phyloP scores from a whole-genome alignment of 352 stramenopile genomes.

The Pseudoperonospora humuli region DNA sequence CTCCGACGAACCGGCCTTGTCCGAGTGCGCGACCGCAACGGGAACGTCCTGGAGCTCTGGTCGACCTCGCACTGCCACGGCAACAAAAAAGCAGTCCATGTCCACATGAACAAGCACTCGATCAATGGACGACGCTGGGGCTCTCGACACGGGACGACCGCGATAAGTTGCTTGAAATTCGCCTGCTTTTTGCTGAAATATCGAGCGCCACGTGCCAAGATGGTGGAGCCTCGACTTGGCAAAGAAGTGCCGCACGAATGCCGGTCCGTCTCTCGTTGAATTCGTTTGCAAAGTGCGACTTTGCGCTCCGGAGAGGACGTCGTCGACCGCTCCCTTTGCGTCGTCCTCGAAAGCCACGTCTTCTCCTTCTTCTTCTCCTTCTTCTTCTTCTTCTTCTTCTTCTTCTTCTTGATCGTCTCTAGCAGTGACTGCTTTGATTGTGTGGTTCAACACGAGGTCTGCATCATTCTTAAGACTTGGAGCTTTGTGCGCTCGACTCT shows the following conservation, averaged over 20 bases:
- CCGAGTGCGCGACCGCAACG: conserved; percentile 88
- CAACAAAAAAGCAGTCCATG: conserved; percentile 97
- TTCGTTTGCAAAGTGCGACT: conserved; percentile 25
- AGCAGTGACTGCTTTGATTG: neutral
- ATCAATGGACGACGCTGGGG: conserved; percentile 25
- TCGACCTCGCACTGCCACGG: conserved; percentile 81
- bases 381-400: too few species aligned
- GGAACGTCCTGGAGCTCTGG: conserved; percentile 67
- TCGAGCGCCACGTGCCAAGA: conserved; percentile 71
- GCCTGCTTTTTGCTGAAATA: conserved; percentile 56
- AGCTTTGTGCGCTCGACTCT: neutral
- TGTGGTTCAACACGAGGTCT: conserved; percentile 5
- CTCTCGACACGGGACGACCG: conserved; percentile 30
- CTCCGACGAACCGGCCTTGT: conserved; percentile 74
- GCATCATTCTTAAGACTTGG: conserved; percentile 1
- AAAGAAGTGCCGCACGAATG: conserved; percentile 77
- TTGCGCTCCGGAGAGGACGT: too few species aligned
- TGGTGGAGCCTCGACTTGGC: conserved; percentile 80
- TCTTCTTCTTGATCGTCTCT: too few species aligned
- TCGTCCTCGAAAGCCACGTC: conserved; percentile 5
- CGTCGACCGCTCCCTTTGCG: neutral
- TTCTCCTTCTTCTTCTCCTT: conserved; percentile 5
- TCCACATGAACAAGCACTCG: conserved; percentile 93
- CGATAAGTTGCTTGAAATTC: conserved; percentile 64
- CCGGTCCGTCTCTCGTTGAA: conserved; percentile 61